Base-by-base conservation (phyloP, 805 yeast genomes). In the Ogataea pilisensis region DNA sequence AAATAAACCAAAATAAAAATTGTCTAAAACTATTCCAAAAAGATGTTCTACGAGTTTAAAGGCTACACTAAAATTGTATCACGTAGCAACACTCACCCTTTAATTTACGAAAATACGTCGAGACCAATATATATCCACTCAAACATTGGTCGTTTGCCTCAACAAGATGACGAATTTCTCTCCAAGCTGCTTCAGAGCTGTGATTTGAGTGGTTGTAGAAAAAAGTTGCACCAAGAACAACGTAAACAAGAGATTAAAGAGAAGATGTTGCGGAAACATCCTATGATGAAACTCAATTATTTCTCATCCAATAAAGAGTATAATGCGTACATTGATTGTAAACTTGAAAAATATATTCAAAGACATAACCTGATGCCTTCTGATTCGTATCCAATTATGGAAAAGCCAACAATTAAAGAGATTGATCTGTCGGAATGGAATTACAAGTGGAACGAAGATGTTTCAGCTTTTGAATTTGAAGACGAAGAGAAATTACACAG, bases 141-240 rank as follows among this genome's bases (percentile, higher is more conserved):
- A 9, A 49, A 46, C 17, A 37, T 37, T 24, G 31, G n/a, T 5
- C 41, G 42, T n/a, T 19, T 18, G 4, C 39, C 49, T 5, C 43
- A 39, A 22, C 53, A 53, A 34, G 54, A 55, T 26, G 58, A 55
- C 35, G 40, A 32, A 16, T 53, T 41, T 22, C 39, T 55, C 26
- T 50, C 45, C 28, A 33, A 44, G 8, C 40, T 57, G 5, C 39
- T 57, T 4, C 48, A 45, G 25, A 26, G 34, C 18, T 54, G 59
- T 33, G 61, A 57, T 34, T 30, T 57, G 4, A 49, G 57, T 16
- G 60, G 60, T 4, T 5, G 27, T 25, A 48, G 61, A 36, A 48
- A 41, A n/a, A 33, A 38, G 19, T 25, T 34, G 18, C 50, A 52
- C 25, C 48, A 44, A 30, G 27, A 39, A 12, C 34, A 44, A 19